Evolutionary conservation across 768 basidiomycete species (phyloP).

Genomic region (Suillus hirtellus): DNA sequence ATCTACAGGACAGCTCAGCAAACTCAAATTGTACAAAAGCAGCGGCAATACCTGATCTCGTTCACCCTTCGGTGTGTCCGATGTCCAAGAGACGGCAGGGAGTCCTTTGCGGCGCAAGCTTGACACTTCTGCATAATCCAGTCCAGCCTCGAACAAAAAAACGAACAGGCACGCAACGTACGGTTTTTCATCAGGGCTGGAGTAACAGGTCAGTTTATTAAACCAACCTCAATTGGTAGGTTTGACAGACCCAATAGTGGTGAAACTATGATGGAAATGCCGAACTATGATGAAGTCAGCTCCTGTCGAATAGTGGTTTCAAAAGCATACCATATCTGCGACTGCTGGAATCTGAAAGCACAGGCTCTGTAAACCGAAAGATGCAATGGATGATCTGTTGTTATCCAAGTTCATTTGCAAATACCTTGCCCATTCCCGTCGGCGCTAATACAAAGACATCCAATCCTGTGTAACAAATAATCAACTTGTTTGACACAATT

Average conservation of each 20-base stretch:
- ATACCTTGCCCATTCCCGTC: conserved; percentile 87
- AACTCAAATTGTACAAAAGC: background rate
- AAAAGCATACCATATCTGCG: conserved; percentile 48
- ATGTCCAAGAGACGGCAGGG: conserved; percentile 60
- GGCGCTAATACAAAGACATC: conserved; percentile 84
- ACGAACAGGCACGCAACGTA: conserved; percentile 33
- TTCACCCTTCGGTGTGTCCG: conserved; percentile 59
- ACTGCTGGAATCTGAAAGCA: conserved; percentile 86
- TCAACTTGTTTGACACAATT: background rate
- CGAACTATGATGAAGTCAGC: conserved; percentile 43
- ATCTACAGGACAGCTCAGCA: conserved; percentile 44
- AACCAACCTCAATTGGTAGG: background rate
- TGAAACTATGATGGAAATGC: conserved; percentile 74
- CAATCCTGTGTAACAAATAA: conserved; percentile 40
- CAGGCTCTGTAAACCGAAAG: conserved; percentile 52
- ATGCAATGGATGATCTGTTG: background rate
- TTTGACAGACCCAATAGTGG: conserved; percentile 63
- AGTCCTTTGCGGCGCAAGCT: conserved; percentile 56
- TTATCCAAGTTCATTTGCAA: background rate
- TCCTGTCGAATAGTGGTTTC: background rate
- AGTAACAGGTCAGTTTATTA: background rate
- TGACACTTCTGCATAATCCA: conserved; percentile 54
- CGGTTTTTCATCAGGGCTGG: conserved; percentile 84
- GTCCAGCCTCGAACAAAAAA: background rate
- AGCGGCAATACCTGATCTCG: conserved; percentile 47